A percentile compares a stretch with the other conserved stretches of the same genome.
Evolutionary conservation across 23 red algal species (phyloP).

Genomic region (Gracilaria vermiculophylla): DNA sequence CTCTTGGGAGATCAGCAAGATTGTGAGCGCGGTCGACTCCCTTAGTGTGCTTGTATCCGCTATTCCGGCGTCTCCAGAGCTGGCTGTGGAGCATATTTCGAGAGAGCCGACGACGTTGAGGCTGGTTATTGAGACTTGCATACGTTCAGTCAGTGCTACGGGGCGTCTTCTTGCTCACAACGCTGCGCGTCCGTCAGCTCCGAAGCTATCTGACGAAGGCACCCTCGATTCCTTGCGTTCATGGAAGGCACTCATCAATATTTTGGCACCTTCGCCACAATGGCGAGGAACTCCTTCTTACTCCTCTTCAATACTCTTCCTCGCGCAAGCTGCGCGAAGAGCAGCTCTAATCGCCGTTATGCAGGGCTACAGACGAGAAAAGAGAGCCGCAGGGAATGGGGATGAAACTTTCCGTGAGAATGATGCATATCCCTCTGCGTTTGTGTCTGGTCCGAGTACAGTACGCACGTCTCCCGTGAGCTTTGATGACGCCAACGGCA

Average conservation of each 20-base stretch:
- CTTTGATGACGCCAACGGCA: slow-evolving; percentile 39
- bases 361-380: slow-evolving; percentile 50
- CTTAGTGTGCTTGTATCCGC: slow-evolving; percentile 32
- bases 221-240: slow-evolving; percentile 60
- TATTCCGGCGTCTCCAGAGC: slow-evolving; percentile 30
- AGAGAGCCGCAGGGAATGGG: background rate
- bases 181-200: slow-evolving; percentile 37
- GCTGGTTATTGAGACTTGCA: slow-evolving; percentile 60
- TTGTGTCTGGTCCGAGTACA: background rate
- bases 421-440: slow-evolving; percentile 21
- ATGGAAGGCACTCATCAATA: slow-evolving; percentile 50
- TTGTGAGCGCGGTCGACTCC: slow-evolving; percentile 36
- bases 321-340: slow-evolving; percentile 53
- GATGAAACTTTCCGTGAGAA: slow-evolving; percentile 23
- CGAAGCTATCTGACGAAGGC: slow-evolving; percentile 55
- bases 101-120: slow-evolving; percentile 39
- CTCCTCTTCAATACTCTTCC: slow-evolving; percentile 57
- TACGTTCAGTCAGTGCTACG: slow-evolving; percentile 58
- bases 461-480: slow-evolving; percentile 7
- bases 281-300: slow-evolving; percentile 57
- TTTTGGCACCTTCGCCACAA: slow-evolving; percentile 20
- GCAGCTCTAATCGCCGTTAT: slow-evolving; percentile 47
- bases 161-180: slow-evolving; percentile 61
- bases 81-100: slow-evolving; percentile 25
- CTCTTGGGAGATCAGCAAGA: slow-evolving; percentile 54